Conservation (phyloP, 164 flowering plant species). For the Macadamia tetraphylla region DNA sequence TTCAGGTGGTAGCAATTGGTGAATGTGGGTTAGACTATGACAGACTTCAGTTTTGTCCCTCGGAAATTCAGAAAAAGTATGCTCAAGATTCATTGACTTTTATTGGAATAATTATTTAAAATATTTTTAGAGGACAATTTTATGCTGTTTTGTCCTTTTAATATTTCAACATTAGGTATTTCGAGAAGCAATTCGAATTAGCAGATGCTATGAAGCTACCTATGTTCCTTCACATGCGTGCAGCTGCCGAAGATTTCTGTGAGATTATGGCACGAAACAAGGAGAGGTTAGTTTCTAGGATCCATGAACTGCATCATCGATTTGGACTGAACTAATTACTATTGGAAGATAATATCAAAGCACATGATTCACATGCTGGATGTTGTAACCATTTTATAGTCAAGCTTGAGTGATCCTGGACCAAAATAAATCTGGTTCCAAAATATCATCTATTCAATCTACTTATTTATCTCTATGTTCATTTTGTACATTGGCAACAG, state of each 20-base stretch:
- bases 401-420: no score
- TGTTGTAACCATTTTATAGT: no score
- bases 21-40: conserved; percentile 99
- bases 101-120: neutral
- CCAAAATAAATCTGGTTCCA: no score
- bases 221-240: conserved; percentile 99
- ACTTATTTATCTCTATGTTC: no score
- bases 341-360: neutral
- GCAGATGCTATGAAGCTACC: conserved; percentile 80
- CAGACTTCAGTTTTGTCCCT: conserved; percentile 88
- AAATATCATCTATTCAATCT: no score
- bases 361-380: neutral
- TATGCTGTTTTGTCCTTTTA: neutral
- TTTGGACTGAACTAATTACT: neutral
- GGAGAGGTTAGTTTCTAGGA: conserved; percentile 41
- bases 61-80: conserved; percentile 89
- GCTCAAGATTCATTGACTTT: conserved; percentile 6
- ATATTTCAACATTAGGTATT: conserved; percentile 46
- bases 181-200: conserved; percentile 94
- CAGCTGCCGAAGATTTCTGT: conserved; percentile 92
- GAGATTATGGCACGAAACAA: conserved; percentile 61
- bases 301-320: neutral
- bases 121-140: neutral
- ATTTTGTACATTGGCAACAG: neutral
- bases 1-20: conserved; percentile 95